Base-by-base conservation (phyloP, 345 rosid genomes). In the Gossypium turneri region DNA sequence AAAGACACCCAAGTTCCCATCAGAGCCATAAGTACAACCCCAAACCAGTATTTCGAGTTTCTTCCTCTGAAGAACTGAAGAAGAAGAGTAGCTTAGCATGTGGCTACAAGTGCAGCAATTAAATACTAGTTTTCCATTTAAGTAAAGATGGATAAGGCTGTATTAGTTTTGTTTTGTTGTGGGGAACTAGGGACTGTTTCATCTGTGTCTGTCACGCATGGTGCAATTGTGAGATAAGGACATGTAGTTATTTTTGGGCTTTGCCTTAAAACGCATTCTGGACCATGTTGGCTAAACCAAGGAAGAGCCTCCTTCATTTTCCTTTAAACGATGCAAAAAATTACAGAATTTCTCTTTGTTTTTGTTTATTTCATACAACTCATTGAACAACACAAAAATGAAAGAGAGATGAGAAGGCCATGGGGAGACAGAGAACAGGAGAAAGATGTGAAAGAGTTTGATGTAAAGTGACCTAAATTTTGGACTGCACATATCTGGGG, bases 51-150 rank as follows among this genome's bases (percentile, higher is more conserved):
- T 67, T 79, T 88, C 68, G 90, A 90, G 86, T 90, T 88, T 79
- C 84, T 90, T 70, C 91, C 94, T 63, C 81, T 82, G 78, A 87
- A 82, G 82, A 86, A 79, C 70, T 88, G 80, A 88, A 76, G 73
- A 76, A 50, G 66, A 38, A 59, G 34, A 48, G 62, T 57, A 52
- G 64, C 51, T 15, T 61, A 48, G 81, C 90, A 85, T 85, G 90
- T 84, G 90, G 79, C 67, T 47, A 80, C 50, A 76, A 80, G 70
- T 55, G 60, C 70, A 75, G 72, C 50, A 70, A 62, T 45, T 72
- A 62, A 80, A 76, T 77, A 78, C 77, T 60, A 75, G 41, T 41
- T 75, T 81, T 61, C 73, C 56, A 65, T 20, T 17, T 47, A n/a
- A 22, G 77, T 76, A 15, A 43, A 66, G 16, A 24, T 56, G 60